Conservation (phyloP, 2,329 filamentous ascomycete species). For the Bretziella fagacearum region DNA sequence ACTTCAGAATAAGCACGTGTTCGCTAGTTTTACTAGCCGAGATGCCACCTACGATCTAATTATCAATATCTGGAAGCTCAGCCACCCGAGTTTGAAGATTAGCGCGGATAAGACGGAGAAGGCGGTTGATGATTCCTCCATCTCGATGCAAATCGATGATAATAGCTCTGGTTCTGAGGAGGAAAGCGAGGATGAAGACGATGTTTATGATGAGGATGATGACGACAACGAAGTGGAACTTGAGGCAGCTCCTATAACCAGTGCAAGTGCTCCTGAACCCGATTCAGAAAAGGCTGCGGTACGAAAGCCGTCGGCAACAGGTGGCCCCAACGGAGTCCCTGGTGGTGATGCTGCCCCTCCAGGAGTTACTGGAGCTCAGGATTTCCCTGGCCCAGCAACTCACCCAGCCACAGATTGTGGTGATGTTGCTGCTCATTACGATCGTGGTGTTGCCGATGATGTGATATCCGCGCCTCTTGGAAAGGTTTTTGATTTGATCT, state of each 20-base stretch:
- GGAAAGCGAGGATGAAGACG: slow-evolving; percentile 46
- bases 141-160: slow-evolving; percentile 20
- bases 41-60: slow-evolving; percentile 95
- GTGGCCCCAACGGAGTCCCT: slow-evolving; percentile 14
- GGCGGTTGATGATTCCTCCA: slow-evolving; percentile 32
- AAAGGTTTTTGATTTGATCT: slow-evolving; percentile 77
- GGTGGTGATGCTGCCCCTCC: slow-evolving; percentile 28
- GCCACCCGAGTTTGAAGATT: slow-evolving; percentile 79
- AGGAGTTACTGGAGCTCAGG: slow-evolving; percentile 29
- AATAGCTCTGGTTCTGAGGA: slow-evolving; percentile 45
- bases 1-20: slow-evolving; percentile 84
- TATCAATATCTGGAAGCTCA: slow-evolving; percentile 96
- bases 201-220: slow-evolving; percentile 64
- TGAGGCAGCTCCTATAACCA: slow-evolving; percentile 15
- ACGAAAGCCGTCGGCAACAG: slow-evolving; percentile 51
- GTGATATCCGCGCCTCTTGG: slow-evolving; percentile 73
- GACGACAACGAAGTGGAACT: slow-evolving; percentile 45
- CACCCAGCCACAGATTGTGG: slow-evolving; percentile 77
- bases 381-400: slow-evolving; percentile 70
- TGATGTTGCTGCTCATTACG: slow-evolving; percentile 63
- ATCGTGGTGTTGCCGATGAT: slow-evolving; percentile 73
- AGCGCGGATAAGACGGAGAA: slow-evolving; percentile 91
- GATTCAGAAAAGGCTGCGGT: slow-evolving; percentile 44
- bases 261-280: slow-evolving; percentile 28
- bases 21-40: slow-evolving; percentile 84